A percentile compares a stretch with the other conserved stretches of the same genome.
Evolutionary conservation across 2,329 filamentous ascomycete species (phyloP).

Genomic region (Cladorrhinum sp.): DNA sequence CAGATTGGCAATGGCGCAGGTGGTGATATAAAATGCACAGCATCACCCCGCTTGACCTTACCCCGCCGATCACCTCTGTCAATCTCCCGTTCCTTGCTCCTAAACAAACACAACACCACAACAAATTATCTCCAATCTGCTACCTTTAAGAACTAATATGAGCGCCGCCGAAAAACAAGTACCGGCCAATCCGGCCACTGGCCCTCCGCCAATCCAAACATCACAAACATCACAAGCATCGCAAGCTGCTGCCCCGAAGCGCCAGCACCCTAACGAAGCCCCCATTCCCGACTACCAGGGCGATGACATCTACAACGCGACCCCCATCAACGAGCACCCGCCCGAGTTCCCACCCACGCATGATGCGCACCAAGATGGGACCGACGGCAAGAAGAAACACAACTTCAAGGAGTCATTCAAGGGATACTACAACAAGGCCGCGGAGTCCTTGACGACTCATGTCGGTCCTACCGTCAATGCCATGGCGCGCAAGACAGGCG

Average conservation of each 20-base stretch:
- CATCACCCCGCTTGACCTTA: neutral
- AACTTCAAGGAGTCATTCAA: slow-evolving; percentile 6
- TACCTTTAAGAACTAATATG: slow-evolving; percentile 9
- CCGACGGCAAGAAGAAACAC: slow-evolving; percentile 22
- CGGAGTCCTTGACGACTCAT: slow-evolving; percentile 37
- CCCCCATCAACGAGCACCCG: slow-evolving; percentile 24
- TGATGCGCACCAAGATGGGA: slow-evolving; percentile 7
- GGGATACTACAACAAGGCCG: slow-evolving; percentile 14
- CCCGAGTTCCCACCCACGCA: slow-evolving; percentile 17
- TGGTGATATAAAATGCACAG: neutral
- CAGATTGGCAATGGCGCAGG: neutral
- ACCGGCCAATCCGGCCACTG: slow-evolving; percentile 28
- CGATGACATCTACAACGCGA: slow-evolving; percentile 27
- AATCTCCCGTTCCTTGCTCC: neutral
- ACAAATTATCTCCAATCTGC: neutral
- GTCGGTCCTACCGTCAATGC: slow-evolving; percentile 73
- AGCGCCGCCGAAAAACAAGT: slow-evolving; percentile 16
- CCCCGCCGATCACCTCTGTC: neutral
- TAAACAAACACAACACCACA: neutral
- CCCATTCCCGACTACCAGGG: slow-evolving; percentile 10
- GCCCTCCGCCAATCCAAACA: slow-evolving; percentile 26
- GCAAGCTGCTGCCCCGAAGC: slow-evolving; percentile 20
- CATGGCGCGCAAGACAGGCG: slow-evolving; percentile 77
- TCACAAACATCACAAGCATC: slow-evolving; percentile 20
- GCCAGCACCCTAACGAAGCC: slow-evolving; percentile 25